Evolutionary conservation across 164 flowering plant genomes (phyloP).

Genomic region (Vitis riparia): DNA sequence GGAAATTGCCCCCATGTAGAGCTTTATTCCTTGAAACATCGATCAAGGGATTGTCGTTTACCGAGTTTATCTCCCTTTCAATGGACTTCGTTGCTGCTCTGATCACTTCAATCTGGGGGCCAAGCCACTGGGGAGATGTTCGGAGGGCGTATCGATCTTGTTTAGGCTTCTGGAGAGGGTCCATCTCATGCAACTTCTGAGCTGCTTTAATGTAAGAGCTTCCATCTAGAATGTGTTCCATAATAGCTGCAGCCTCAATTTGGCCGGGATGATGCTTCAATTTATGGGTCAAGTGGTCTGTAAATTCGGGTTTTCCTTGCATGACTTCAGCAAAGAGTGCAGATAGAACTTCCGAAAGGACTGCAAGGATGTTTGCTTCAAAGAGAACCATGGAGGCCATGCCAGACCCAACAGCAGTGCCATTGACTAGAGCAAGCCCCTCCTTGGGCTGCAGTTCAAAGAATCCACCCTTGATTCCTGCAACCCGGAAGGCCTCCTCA

Average conservation of each 20-base stretch:
- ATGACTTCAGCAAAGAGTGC: conserved; percentile 45
- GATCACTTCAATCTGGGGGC: conserved; percentile 45
- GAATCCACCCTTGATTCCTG: conserved; percentile 31
- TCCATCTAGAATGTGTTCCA: conserved; percentile 47
- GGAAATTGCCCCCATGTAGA: conserved; percentile 46
- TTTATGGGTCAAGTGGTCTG: conserved; percentile 44
- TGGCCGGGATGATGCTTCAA: conserved; percentile 52
- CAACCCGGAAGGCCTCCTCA: conserved; percentile 28
- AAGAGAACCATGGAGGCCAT: conserved; percentile 40
- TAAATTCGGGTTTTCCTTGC: conserved; percentile 48
- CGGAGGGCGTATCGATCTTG: conserved; percentile 45
- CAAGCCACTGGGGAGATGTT: conserved; percentile 49
- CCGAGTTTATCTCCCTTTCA: conserved; percentile 47
- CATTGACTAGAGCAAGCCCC: conserved; percentile 45
- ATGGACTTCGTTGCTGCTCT: conserved; percentile 39
- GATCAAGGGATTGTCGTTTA: conserved; percentile 45
- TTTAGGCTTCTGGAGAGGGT: conserved; percentile 46
- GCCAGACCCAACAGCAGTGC: conserved; percentile 51
- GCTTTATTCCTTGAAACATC: conserved; percentile 49
- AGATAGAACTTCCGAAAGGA: conserved; percentile 34
- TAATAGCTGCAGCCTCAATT: conserved; percentile 51
- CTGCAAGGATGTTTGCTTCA: conserved; percentile 32
- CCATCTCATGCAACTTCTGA: conserved; percentile 37
- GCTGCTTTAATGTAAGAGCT: conserved; percentile 38
- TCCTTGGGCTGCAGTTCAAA: conserved; percentile 48